Base-by-base conservation (phyloP, 441 rosid species). In the Macaranga tanarius region DNA sequence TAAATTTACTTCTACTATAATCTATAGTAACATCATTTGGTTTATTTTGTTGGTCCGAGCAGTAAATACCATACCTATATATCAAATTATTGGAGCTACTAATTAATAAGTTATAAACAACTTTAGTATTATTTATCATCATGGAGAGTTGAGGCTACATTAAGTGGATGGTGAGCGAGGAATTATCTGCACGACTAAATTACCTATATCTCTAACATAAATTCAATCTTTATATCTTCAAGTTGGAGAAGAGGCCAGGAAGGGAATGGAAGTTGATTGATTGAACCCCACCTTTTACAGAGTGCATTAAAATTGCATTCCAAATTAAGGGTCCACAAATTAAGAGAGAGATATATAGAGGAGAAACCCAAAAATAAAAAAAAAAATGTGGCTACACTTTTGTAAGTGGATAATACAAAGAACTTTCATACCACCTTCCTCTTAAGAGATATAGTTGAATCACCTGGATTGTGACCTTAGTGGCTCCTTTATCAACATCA, bases 381-480 rank as follows among this genome's bases (percentile, higher is more conserved):
- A 68, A 58, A 55, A 40, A 23, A 23, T 56, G 82, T 66, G 76
- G 79, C 70, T 63, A 17, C 34, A 56, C 62, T 54, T 76, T 57
- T 65, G 31, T 65, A 70, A 67, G 80, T 79, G 78, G 82, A 81
- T 75, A 70, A 70, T 66, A 55, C 77, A 74, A 81, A 74, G 28
- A 74, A 70, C 65, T 67, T 66, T 61, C 20, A 17, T 45, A 57
- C 50, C n/a, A 31, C 45, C 22, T 11, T 17, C 71, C 19, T n/a
- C 15, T 8, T 7, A n/a, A 22, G 77, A 76, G 86, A 80, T 82
- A 74, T 63, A 20, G 78, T 84, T 80, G 84, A 85, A 87, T 87
- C 87, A 73, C 86, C 85, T 85, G 85, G 87, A 87, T 77, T 45
- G 72, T 42, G 88, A 84, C 88, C 71, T 79, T 63, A 79, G 84